Base-by-base conservation (phyloP, 2,329 filamentous ascomycete species). In the Fusarium euwallaceae region DNA sequence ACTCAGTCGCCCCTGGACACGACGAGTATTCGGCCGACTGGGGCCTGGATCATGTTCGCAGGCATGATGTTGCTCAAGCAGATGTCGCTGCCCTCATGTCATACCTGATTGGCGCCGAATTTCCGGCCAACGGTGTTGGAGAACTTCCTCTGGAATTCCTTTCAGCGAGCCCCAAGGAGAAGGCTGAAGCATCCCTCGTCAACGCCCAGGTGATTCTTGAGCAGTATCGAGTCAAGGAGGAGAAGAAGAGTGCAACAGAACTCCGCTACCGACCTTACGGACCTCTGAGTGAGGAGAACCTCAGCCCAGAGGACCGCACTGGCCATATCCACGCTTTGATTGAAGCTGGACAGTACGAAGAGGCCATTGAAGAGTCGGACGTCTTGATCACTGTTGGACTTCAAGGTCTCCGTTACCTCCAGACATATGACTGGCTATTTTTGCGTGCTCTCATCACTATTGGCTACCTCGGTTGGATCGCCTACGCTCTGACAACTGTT, bases 401-500 rank as follows among this genome's bases (percentile, higher is more conserved):
- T 1, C 90, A 95, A 71, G 97, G 97, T 9, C 86, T 99, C 70
- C 91, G 97, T 61, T 99, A 99, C 81, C 88, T 99, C 29, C 97
- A 99, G 83, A 99, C 95, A 0, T 99, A 99, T 79, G 97, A 99
- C 84, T 99, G 97, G 97, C 88, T 99, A 3, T 99, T 99, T 84
- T 86, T 99, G 39, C 90, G 97, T 70, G 93, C 94, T 2, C 87
- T 99, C 60, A 93, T 99, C 69, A 98, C 97, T 2, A 81, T 93
- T 14, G 97, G 97, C 20, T 99, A 98, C 79, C 85, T 98, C 9
- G 97, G 97, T 22, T 99, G 96, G 96, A 97, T 98, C 80, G 93
- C 93, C 1, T 99, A 95, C 82, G 95, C 95, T 2, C 86, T 97
- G 61, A 97, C 95, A 1, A 97, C 93, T 0, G 95, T 98, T 58